Percentiles rank a stretch among this genome's conserved stretches.
Evolutionary conservation across 1,284 basidiomycete genomes (phyloP).

Genomic region (Moesziomyces sp.): DNA sequence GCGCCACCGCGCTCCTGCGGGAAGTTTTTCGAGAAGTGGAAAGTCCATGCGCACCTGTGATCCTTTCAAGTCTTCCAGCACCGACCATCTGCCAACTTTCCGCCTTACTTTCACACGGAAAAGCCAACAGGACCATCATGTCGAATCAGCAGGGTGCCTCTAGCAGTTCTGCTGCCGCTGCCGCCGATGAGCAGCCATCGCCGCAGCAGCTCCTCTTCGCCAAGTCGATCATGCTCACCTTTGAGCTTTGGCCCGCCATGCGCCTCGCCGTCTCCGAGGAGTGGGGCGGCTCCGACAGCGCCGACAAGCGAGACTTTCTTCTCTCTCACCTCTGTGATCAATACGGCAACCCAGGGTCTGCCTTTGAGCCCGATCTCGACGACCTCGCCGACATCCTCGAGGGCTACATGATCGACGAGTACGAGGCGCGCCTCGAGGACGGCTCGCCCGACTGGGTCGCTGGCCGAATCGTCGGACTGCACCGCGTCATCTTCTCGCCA

Average conservation of each 20-base stretch:
- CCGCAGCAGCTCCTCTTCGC: slow-evolving; percentile 63
- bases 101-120: too few species aligned
- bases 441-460: slow-evolving; percentile 57
- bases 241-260: slow-evolving; percentile 65
- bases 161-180: slow-evolving; percentile 10
- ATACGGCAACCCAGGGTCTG: slow-evolving; percentile 48
- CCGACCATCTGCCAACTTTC: too few species aligned
- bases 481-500: slow-evolving; percentile 52
- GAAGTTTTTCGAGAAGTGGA: too few species aligned
- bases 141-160: slow-evolving; percentile 19
- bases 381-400: slow-evolving; percentile 62
- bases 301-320: slow-evolving; percentile 61
- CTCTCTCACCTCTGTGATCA: slow-evolving; percentile 61
- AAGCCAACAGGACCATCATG: slow-evolving; percentile 3
- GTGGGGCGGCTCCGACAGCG: slow-evolving; percentile 63
- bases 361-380: slow-evolving; percentile 57
- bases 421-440: slow-evolving; percentile 62
- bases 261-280: slow-evolving; percentile 61
- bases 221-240: slow-evolving; percentile 56
- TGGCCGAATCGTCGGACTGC: slow-evolving; percentile 49
- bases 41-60: too few species aligned
- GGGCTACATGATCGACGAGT: slow-evolving; percentile 63
- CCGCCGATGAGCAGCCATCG: slow-evolving; percentile 30
- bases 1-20: too few species aligned
- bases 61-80: too few species aligned